These are phyloP conservation scores for Pseudoturritis turrita DNA, from an alignment of 345 rosid species.

Conservation along the genomic window DNA sequence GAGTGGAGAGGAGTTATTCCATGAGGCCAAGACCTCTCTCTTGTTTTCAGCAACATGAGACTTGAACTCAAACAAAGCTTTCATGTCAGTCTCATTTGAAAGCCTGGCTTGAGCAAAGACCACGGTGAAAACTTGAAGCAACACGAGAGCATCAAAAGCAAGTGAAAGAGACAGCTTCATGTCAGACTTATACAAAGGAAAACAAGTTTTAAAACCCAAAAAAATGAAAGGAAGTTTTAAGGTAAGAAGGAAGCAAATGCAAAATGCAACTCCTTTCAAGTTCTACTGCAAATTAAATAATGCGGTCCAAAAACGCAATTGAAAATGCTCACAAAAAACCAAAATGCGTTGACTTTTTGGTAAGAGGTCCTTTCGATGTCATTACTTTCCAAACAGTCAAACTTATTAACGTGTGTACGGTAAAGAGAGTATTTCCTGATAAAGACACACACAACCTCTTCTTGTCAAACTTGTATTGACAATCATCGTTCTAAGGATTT, in stretches of 20 bases:
- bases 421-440: too few relatives aligned
- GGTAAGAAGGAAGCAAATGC: conserved; percentile 7
- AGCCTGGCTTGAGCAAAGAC: not conserved
- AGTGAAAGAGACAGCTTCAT: conserved; percentile 24
- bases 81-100: conserved; percentile 24
- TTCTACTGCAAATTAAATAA: not conserved
- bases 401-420: not conserved
- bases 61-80: conserved; percentile 29
- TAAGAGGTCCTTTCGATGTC: not conserved
- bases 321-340: not conserved
- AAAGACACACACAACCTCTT: not conserved
- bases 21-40: conserved; percentile 11
- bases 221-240: not conserved
- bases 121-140: not conserved
- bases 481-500: not conserved
- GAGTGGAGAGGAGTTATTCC: conserved; percentile 17
- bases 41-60: conserved; percentile 17
- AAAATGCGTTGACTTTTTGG: not conserved
- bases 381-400: not conserved
- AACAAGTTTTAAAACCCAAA: not conserved
- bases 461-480: not conserved
- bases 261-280: not conserved
- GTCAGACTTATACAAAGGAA: not conserved
- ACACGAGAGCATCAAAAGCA: conserved; percentile 5
- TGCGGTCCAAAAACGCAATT: not conserved